Percentiles rank a stretch among this genome's conserved stretches.
These are phyloP conservation scores for Inga oerstediana DNA, from an alignment of 306 rosid genomes.

Conservation along the genomic window DNA sequence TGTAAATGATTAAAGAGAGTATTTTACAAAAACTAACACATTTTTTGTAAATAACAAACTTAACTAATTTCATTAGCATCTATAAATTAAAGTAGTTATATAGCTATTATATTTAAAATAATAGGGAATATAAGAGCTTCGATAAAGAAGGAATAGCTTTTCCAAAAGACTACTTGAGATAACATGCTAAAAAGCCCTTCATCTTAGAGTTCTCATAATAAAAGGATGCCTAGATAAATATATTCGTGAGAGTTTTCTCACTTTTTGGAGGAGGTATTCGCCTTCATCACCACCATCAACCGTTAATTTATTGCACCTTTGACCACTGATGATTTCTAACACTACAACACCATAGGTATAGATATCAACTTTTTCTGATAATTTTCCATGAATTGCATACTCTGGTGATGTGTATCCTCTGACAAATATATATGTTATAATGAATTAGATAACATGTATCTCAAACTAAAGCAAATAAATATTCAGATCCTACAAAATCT, in stretches of 20 bases:
- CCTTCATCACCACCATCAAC: neutral
- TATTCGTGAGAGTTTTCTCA: conserved; percentile 24
- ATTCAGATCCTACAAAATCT: neutral
- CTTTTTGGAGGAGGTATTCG: neutral
- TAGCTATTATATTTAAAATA: too few species aligned
- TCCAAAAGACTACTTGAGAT: too few species aligned
- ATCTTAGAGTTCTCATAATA: too few species aligned
- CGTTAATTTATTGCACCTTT: neutral
- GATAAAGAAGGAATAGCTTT: too few species aligned
- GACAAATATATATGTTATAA: neutral
- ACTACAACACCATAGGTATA: neutral
- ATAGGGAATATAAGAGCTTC: too few species aligned
- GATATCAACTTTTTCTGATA: neutral
- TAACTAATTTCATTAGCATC: too few species aligned
- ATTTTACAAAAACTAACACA: too few species aligned
- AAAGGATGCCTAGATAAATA: too few species aligned
- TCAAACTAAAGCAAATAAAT: neutral
- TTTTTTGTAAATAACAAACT: too few species aligned
- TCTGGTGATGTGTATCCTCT: conserved; percentile 17
- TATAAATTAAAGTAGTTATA: too few species aligned
- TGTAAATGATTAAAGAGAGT: too few species aligned
- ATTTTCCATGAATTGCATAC: neutral
- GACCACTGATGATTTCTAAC: neutral
- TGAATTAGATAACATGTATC: neutral
- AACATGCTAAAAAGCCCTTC: too few species aligned